Evolutionary conservation across 768 basidiomycete genomes (phyloP).

Genomic region (Russula emetica): DNA sequence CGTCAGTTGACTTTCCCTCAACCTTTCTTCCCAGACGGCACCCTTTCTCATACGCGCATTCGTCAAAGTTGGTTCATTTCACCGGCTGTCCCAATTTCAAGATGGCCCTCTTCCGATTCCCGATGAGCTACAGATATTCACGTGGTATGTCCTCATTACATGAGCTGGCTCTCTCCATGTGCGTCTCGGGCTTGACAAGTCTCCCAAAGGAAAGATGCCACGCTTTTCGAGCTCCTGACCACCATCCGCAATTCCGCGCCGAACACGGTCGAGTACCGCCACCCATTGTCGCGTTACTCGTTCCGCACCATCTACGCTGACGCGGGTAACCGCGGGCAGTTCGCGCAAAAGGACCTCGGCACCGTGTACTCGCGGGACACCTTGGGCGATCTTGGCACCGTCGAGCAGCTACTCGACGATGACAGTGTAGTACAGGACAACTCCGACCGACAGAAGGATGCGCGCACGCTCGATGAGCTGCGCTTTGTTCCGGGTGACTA

Average conservation of each 20-base stretch:
- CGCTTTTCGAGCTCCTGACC: constrained; percentile 71
- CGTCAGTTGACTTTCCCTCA: not conserved
- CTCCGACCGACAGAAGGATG: constrained; percentile 38
- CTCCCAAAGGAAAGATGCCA: constrained; percentile 68
- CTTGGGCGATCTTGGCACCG: constrained; percentile 69
- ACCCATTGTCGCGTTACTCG: constrained; percentile 76
- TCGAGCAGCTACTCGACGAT: constrained; percentile 47
- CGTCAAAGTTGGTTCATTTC: constrained; percentile 76
- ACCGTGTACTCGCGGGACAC: constrained; percentile 81
- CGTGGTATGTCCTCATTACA: constrained; percentile 50
- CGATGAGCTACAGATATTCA: constrained; percentile 79
- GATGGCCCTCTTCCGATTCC: constrained; percentile 71
- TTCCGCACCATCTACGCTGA: constrained; percentile 81
- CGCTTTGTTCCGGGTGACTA: constrained; percentile 80
- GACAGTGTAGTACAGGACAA: constrained; percentile 16
- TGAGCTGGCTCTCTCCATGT: not conserved
- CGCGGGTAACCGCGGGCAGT: constrained; percentile 63
- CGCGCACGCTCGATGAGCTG: constrained; percentile 73
- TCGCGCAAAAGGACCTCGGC: constrained; percentile 74
- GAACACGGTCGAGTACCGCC: constrained; percentile 64
- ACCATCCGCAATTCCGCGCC: constrained; percentile 71
- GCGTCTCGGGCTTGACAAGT: not conserved
- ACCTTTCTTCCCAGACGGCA: constrained; percentile 47
- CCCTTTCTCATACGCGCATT: constrained; percentile 82
- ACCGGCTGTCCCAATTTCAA: constrained; percentile 69